Conservation (phyloP, 768 basidiomycete genomes). For the Pluteus cervinus region DNA sequence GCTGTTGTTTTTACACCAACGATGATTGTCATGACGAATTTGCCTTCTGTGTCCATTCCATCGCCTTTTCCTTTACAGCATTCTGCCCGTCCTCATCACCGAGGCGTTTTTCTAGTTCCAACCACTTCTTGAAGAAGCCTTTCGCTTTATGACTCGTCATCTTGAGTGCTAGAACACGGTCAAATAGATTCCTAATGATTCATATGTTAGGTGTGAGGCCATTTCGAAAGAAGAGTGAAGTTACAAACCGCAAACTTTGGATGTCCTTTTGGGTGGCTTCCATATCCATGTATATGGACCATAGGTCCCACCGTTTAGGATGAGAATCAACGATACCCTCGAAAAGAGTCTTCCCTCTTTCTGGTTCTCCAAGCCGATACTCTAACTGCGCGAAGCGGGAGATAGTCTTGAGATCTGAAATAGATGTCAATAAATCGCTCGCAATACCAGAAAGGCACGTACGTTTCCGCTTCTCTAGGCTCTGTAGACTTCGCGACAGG, state of each 20-base stretch:
- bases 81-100: conserved; percentile 84
- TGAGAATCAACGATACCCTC: conserved; percentile 96
- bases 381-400: conserved; percentile 93
- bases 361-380: conserved; percentile 89
- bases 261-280: conserved; percentile 78
- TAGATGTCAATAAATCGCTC: conserved; percentile 1
- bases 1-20: conserved; percentile 18
- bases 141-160: conserved; percentile 96
- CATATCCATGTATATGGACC: conserved; percentile 98
- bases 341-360: conserved; percentile 92
- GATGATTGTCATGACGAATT: conserved; percentile 28
- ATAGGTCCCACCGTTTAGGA: conserved; percentile 91
- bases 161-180: conserved; percentile 75
- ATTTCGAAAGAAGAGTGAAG: background rate
- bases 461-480: conserved; percentile 93
- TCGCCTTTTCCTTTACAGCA: conserved; percentile 79
- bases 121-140: conserved; percentile 97
- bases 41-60: conserved; percentile 84
- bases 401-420: conserved; percentile 87
- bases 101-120: conserved; percentile 77
- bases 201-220: conserved; percentile 2
- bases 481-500: conserved; percentile 82
- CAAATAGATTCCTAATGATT: conserved; percentile 76
- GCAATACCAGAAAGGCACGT: conserved; percentile 23
- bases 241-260: conserved; percentile 62